Percentiles rank a stretch among this genome's conserved stretches.
Evolutionary conservation across 805 yeast genomes (phyloP).

Genomic region (Metschnikowia rubicola): DNA sequence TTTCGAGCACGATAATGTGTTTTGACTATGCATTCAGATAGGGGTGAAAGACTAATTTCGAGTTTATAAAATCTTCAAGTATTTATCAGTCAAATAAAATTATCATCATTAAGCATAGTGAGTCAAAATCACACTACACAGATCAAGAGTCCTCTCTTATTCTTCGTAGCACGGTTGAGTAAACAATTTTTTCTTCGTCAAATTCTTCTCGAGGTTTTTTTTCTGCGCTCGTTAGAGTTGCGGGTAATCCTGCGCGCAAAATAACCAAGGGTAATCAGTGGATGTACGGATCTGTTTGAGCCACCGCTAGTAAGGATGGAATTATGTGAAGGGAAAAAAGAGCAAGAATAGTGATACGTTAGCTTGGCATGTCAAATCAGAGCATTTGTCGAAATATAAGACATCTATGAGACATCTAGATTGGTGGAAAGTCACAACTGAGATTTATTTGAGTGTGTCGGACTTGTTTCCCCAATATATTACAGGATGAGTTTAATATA

Average conservation of each 20-base stretch:
- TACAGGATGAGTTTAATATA: too few relatives aligned
- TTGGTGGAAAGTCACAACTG: too few relatives aligned
- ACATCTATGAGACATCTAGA: too few relatives aligned
- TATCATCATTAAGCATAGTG: constrained; percentile 19
- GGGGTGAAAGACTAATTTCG: constrained; percentile 26
- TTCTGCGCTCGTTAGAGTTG: background rate
- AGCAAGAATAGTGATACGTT: too few relatives aligned
- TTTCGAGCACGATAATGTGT: background rate
- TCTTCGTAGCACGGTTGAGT: constrained; percentile 4
- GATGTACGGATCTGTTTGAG: too few relatives aligned
- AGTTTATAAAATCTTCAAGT: constrained; percentile 15
- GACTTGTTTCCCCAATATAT: too few relatives aligned
- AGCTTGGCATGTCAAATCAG: too few relatives aligned
- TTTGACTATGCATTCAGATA: constrained; percentile 19
- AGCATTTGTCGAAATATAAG: too few relatives aligned
- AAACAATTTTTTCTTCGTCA: background rate
- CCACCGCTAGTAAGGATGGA: too few relatives aligned
- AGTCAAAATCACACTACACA: constrained; percentile 13
- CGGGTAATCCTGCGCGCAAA: constrained; percentile 2
- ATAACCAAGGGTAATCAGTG: too few relatives aligned
- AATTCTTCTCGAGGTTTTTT: background rate
- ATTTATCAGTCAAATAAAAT: constrained; percentile 13
- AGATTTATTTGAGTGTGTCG: too few relatives aligned
- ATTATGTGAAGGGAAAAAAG: too few relatives aligned
- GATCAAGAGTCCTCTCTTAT: constrained; percentile 17